Evolutionary conservation across 2,329 filamentous ascomycete species (phyloP).

Genomic region (Botrytis cinerea): DNA sequence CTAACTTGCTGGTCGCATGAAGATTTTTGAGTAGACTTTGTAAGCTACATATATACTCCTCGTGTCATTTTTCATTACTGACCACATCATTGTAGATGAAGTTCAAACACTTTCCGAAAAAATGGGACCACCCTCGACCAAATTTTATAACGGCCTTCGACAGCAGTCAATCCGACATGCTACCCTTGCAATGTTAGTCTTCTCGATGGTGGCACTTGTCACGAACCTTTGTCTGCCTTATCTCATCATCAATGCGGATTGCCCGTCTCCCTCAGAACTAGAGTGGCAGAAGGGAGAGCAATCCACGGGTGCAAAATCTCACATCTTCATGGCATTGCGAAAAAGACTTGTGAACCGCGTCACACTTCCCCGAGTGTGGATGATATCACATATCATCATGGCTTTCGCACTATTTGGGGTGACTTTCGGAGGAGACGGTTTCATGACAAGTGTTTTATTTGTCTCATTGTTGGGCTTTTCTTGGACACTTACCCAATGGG

Average conservation of each 20-base stretch:
- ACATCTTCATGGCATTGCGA: background rate
- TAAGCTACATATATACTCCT: background rate
- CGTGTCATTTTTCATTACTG: background rate
- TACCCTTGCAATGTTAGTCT: background rate
- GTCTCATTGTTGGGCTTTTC: background rate
- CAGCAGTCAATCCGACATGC: constrained; percentile 2
- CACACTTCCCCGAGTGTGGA: background rate
- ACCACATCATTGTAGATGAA: background rate
- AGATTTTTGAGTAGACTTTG: constrained; percentile 3
- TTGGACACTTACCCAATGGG: constrained; percentile 2
- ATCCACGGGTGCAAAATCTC: background rate
- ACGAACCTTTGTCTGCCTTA: background rate
- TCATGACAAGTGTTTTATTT: constrained; percentile 9
- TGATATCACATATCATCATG: constrained; percentile 7
- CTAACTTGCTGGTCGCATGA: background rate
- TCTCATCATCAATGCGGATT: background rate
- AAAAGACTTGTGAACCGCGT: background rate
- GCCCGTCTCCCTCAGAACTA: background rate
- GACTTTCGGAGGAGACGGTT: background rate
- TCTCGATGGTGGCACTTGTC: background rate
- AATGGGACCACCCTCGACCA: background rate
- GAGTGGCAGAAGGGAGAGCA: background rate
- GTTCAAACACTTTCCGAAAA: background rate
- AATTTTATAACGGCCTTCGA: constrained; percentile 4
- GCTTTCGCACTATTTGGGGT: background rate